Percentiles rank a stretch among this genome's conserved stretches.
Conservation (phyloP, 2,329 filamentous ascomycete species). For the Alternaria brassicae region DNA sequence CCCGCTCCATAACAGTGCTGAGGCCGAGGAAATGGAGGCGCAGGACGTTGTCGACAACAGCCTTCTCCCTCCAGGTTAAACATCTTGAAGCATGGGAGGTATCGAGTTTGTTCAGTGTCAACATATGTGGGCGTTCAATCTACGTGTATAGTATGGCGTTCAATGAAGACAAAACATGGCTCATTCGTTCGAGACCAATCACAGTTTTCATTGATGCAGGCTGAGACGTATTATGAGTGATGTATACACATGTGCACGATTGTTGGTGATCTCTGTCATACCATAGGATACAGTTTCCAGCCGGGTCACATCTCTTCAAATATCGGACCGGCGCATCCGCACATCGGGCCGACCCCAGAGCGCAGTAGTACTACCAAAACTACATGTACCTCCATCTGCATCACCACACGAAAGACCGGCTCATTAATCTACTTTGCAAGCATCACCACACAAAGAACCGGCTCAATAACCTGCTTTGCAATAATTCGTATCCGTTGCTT, state of each 20-base stretch:
- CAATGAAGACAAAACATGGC: neutral
- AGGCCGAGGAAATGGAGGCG: conserved; percentile 82
- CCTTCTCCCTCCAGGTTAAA: conserved; percentile 87
- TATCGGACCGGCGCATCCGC: neutral
- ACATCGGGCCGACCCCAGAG: neutral
- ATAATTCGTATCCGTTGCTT: rapidly evolving
- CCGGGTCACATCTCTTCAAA: neutral
- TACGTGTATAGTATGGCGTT: conserved; percentile 18
- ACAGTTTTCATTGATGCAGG: neutral
- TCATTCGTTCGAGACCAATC: neutral
- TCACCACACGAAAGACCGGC: neutral
- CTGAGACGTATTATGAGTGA: neutral
- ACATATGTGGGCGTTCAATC: conserved; percentile 6
- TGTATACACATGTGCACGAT: neutral
- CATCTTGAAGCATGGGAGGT: neutral
- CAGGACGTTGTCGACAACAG: conserved; percentile 95
- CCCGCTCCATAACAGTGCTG: conserved; percentile 77
- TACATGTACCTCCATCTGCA: neutral
- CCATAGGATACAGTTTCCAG: neutral
- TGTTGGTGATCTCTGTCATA: neutral
- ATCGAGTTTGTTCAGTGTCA: conserved; percentile 4
- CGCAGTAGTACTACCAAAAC: neutral
- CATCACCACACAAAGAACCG: neutral
- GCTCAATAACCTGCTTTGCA: neutral
- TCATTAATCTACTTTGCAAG: neutral